phyloP scores from a whole-genome alignment of 208 protist genomes.

The Plasmodiophora brassicae region DNA sequence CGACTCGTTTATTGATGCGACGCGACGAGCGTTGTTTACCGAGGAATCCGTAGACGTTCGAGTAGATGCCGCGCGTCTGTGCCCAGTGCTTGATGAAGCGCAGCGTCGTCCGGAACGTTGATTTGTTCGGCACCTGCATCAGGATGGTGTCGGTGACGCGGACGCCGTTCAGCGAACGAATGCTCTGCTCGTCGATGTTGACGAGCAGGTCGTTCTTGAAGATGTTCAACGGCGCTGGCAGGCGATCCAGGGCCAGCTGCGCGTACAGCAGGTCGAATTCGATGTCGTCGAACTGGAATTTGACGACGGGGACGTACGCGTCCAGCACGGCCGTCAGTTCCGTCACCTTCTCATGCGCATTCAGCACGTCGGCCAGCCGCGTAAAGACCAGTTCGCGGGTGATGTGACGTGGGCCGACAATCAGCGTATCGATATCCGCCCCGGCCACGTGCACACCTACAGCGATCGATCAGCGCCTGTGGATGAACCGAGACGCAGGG shows the following conservation, averaged over 20 bases:
- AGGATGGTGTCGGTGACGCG: constrained; percentile 92
- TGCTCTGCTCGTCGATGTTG: constrained; percentile 80
- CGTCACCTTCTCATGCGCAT: constrained; percentile 50
- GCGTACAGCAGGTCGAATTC: constrained; percentile 89
- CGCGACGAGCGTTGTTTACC: too few relatives aligned
- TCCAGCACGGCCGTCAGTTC: constrained; percentile 72
- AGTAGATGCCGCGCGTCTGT: constrained; percentile 81
- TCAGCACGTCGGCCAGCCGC: constrained; percentile 69
- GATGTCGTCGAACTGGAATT: constrained; percentile 85
- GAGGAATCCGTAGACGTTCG: constrained; percentile 89
- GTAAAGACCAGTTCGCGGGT: constrained; percentile 86
- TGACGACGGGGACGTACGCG: constrained; percentile 90
- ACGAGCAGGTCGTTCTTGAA: constrained; percentile 73
- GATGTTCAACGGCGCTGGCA: constrained; percentile 77
- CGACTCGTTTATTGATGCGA: too few relatives aligned
- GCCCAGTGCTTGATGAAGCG: constrained; percentile 94
- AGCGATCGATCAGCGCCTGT: constrained; percentile 39
- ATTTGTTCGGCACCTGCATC: constrained; percentile 85
- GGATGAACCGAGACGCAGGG: background rate
- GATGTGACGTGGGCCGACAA: constrained; percentile 80
- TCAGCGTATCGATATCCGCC: constrained; percentile 92
- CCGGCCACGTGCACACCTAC: constrained; percentile 89
- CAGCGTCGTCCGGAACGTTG: constrained; percentile 83
- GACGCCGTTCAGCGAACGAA: constrained; percentile 84
- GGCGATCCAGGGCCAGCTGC: constrained; percentile 70